Evolutionary conservation across 2,329 filamentous ascomycete species (phyloP).

Genomic region (Aureobasidium sp.): DNA sequence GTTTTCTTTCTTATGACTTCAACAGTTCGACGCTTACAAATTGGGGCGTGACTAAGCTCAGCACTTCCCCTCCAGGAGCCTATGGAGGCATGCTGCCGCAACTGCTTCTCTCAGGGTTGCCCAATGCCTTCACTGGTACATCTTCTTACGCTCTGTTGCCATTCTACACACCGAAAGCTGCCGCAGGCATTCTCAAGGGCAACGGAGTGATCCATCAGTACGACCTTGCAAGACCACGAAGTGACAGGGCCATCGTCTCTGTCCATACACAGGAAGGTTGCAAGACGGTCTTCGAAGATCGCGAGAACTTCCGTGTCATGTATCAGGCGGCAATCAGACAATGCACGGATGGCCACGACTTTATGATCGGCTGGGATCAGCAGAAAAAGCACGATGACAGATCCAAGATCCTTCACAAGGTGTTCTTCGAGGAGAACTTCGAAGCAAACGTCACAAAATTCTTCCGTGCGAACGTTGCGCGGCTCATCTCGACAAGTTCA

Average conservation of each 20-base stretch:
- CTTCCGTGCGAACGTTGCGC: conserved; percentile 35
- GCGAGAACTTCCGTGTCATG: conserved; percentile 41
- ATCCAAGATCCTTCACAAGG: conserved; percentile 37
- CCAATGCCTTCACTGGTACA: conserved; percentile 40
- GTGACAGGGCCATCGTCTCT: conserved; percentile 35
- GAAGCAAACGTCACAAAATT: conserved; percentile 36
- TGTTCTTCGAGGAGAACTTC: conserved; percentile 37
- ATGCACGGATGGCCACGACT: conserved; percentile 39
- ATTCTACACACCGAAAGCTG: conserved; percentile 44
- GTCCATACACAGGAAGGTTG: conserved; percentile 43
- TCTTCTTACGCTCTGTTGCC: conserved; percentile 41
- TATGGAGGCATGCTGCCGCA: conserved; percentile 40
- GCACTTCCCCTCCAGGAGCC: conserved; percentile 28
- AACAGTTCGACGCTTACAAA: conserved; percentile 41
- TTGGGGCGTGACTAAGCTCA: conserved; percentile 42
- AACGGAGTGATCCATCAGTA: conserved; percentile 40
- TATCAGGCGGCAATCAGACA: conserved; percentile 35
- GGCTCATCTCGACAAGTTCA: conserved; percentile 39
- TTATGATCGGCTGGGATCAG: conserved; percentile 40
- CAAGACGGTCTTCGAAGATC: conserved; percentile 42
- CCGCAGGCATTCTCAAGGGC: conserved; percentile 37
- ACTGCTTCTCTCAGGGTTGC: conserved; percentile 39
- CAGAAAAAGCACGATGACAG: conserved; percentile 33
- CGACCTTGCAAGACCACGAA: conserved; percentile 35
- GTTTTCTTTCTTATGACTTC: conserved; percentile 40